Evolutionary conservation across 768 basidiomycete genomes (phyloP).

Genomic region (Hysterangium stoloniferum): DNA sequence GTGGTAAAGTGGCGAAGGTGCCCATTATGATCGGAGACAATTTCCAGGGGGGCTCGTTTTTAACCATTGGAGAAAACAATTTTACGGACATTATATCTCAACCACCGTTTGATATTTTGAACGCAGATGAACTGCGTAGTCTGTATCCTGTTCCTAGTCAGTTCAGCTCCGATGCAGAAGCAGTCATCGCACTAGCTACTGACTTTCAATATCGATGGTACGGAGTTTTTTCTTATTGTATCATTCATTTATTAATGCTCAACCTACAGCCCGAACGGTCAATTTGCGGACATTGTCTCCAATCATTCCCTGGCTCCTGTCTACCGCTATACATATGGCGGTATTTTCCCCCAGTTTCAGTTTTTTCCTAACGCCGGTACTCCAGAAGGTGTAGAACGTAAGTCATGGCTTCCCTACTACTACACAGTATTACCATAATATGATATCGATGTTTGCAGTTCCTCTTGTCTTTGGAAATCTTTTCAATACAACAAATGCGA

Average conservation of each 20-base stretch:
- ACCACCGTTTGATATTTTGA: slow-evolving; percentile 6
- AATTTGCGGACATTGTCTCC: slow-evolving; percentile 4
- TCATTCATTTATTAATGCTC: neutral
- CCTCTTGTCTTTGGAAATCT: slow-evolving; percentile 9
- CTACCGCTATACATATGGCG: slow-evolving; percentile 9
- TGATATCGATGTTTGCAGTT: neutral
- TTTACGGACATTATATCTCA: slow-evolving; percentile 7
- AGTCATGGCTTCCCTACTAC: neutral
- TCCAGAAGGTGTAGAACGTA: slow-evolving; percentile 7
- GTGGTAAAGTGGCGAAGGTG: neutral
- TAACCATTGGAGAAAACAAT: slow-evolving; percentile 8
- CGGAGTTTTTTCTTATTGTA: neutral
- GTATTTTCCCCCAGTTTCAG: slow-evolving; percentile 3
- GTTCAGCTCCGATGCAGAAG: slow-evolving; percentile 6
- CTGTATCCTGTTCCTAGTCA: slow-evolving; percentile 5
- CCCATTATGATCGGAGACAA: slow-evolving; percentile 11
- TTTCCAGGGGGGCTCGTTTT: slow-evolving; percentile 5
- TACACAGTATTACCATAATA: neutral
- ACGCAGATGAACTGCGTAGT: slow-evolving; percentile 1
- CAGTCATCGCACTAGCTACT: slow-evolving; percentile 5
- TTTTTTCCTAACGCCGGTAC: slow-evolving; percentile 9
- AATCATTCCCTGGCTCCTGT: neutral
- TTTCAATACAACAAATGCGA: slow-evolving; percentile 2
- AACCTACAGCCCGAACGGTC: neutral
- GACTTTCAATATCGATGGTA: slow-evolving; percentile 9